These are phyloP conservation scores for Penicillium robsamsonii DNA, from an alignment of 495 filamentous ascomycete species.

Conservation along the genomic window DNA sequence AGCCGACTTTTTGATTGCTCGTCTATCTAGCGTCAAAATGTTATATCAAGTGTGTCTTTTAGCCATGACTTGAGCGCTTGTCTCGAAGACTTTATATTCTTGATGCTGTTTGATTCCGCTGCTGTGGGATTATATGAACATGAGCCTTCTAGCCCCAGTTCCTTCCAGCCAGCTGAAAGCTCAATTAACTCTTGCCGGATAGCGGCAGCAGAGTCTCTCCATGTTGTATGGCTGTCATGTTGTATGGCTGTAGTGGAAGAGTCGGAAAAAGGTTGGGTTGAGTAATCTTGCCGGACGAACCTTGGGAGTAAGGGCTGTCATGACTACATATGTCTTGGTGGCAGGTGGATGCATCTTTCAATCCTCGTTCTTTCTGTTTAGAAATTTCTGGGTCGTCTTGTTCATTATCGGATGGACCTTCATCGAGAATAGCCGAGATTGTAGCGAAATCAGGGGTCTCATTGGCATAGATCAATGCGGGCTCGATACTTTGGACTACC, in stretches of 20 bases:
- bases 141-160: constrained; percentile 34
- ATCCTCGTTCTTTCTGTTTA: constrained; percentile 14
- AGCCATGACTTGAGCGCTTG: constrained; percentile 36
- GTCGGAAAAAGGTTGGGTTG: constrained; percentile 37
- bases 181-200: constrained; percentile 42
- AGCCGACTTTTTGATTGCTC: background rate
- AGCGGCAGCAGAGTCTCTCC: constrained; percentile 39
- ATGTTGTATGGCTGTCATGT: constrained; percentile 43
- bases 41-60: constrained; percentile 5
- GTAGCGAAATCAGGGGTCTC: constrained; percentile 40
- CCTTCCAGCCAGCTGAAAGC: constrained; percentile 32
- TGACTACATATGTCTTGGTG: constrained; percentile 39
- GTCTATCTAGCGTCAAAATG: constrained; percentile 16
- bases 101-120: constrained; percentile 32
- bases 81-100: constrained; percentile 39
- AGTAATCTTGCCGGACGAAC: constrained; percentile 32
- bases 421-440: constrained; percentile 9
- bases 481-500: constrained; percentile 41
- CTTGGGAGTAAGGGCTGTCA: constrained; percentile 36
- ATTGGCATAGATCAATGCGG: constrained; percentile 34
- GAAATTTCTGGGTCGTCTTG: constrained; percentile 5
- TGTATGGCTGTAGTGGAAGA: constrained; percentile 40
- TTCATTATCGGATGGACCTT: constrained; percentile 16
- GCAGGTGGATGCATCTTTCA: constrained; percentile 31
- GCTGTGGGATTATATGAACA: constrained; percentile 35